Evolutionary conservation across 306 rosid genomes (phyloP).

Genomic region (Corylus americana): DNA sequence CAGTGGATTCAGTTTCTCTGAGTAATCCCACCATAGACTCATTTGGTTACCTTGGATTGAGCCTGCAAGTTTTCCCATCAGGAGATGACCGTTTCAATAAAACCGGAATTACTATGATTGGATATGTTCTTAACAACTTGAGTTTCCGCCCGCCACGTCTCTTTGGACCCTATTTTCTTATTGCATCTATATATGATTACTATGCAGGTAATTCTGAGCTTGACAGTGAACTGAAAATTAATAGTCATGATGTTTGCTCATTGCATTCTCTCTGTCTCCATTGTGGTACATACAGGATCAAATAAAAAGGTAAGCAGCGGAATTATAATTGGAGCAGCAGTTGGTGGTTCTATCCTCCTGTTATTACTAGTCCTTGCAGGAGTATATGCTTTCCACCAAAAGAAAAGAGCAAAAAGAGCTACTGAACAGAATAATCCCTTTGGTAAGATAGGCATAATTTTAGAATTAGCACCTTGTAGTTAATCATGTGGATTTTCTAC

Average conservation of each 20-base stretch:
- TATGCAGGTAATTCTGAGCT: conserved; percentile 35
- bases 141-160: conserved; percentile 30
- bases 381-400: conserved; percentile 51
- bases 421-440: conserved; percentile 42
- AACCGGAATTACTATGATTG: conserved; percentile 39
- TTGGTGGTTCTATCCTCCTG: conserved; percentile 53
- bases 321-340: conserved; percentile 59
- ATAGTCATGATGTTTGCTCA: neutral
- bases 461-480: neutral
- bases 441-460: conserved; percentile 20
- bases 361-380: conserved; percentile 42
- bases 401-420: conserved; percentile 42
- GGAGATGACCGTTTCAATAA: conserved; percentile 44
- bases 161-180: conserved; percentile 60
- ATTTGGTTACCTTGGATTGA: conserved; percentile 39
- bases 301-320: conserved; percentile 33
- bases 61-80: conserved; percentile 54
- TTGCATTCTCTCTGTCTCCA: neutral
- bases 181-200: conserved; percentile 9
- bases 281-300: neutral
- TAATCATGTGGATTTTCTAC: neutral
- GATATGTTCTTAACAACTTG: conserved; percentile 46
- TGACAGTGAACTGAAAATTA: neutral
- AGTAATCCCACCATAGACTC: conserved; percentile 30
- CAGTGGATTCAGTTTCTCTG: conserved; percentile 54